Conservation (phyloP, 345 rosid genomes). For the Luvunga scandens region DNA sequence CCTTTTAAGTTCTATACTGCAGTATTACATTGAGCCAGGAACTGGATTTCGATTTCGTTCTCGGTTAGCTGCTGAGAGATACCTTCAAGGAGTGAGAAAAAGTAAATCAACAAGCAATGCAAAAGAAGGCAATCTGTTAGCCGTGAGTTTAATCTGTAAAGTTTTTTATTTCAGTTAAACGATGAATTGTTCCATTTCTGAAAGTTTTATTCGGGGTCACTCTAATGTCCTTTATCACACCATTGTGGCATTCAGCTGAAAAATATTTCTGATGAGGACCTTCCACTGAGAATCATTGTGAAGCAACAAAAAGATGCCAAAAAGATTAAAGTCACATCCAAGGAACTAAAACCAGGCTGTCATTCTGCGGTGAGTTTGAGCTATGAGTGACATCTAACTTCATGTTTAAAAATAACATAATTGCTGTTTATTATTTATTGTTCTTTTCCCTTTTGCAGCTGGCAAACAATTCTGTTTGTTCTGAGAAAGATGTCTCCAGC, state of each 20-base stretch:
- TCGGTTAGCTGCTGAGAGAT: constrained; percentile 25
- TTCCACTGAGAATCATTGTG: constrained; percentile 7
- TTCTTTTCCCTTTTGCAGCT: constrained; percentile 16
- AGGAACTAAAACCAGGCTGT: background rate
- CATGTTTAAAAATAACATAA: background rate
- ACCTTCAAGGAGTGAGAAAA: constrained; percentile 13
- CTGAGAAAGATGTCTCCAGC: background rate
- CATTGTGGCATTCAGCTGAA: constrained; percentile 2
- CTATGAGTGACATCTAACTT: background rate
- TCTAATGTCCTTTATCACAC: background rate
- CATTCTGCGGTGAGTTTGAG: background rate
- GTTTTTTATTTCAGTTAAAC: background rate
- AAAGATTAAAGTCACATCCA: background rate
- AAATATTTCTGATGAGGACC: background rate
- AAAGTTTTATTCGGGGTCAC: background rate
- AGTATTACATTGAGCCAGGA: constrained; percentile 41
- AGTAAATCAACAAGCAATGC: constrained; percentile 7
- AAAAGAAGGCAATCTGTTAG: constrained; percentile 11
- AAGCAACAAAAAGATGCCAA: constrained; percentile 4
- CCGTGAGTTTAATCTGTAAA: constrained; percentile 6
- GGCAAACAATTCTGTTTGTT: constrained; percentile 1
- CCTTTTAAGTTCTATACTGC: constrained; percentile 15
- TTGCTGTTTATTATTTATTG: background rate
- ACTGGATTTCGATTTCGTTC: constrained; percentile 35
- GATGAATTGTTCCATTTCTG: background rate